These are phyloP conservation scores for Rosa rugosa DNA, from an alignment of 306 rosid species.

Conservation along the genomic window DNA sequence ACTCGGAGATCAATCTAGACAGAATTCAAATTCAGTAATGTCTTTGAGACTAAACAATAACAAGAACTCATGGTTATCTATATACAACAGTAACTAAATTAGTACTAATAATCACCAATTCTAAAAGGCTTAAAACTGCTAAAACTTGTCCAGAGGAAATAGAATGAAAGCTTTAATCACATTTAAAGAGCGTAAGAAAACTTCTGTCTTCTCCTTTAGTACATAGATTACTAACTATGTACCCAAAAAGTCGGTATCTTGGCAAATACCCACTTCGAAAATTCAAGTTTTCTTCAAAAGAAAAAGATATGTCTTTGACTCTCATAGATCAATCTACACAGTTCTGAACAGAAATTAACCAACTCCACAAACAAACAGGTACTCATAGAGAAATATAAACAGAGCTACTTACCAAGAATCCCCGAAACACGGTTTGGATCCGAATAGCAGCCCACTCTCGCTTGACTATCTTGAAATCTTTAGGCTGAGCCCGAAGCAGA, in stretches of 20 bases:
- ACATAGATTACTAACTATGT: not conserved
- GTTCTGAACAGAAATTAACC: no score
- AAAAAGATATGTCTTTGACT: not conserved
- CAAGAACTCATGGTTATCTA: not conserved
- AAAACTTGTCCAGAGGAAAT: not conserved
- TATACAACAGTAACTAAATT: not conserved
- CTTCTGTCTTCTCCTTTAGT: not conserved
- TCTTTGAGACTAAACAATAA: not conserved
- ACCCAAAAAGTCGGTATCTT: not conserved
- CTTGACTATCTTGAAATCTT: conserved; percentile 58
- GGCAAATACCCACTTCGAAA: not conserved
- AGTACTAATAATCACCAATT: not conserved
- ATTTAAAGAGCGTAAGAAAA: not conserved
- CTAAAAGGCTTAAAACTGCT: not conserved
- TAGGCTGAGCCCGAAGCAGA: conserved; percentile 68
- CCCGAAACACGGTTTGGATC: conserved; percentile 73
- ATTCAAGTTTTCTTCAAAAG: not conserved
- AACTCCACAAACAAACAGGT: no score
- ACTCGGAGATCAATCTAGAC: not conserved
- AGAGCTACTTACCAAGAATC: conserved; percentile 54
- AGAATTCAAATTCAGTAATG: not conserved
- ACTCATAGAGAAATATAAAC: not conserved
- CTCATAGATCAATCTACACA: not conserved
- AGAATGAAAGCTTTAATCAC: not conserved
- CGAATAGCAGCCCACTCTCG: conserved; percentile 82